phyloP scores from a whole-genome alignment of 2,329 filamentous ascomycete genomes.

The Emmonsiellopsis sp. region DNA sequence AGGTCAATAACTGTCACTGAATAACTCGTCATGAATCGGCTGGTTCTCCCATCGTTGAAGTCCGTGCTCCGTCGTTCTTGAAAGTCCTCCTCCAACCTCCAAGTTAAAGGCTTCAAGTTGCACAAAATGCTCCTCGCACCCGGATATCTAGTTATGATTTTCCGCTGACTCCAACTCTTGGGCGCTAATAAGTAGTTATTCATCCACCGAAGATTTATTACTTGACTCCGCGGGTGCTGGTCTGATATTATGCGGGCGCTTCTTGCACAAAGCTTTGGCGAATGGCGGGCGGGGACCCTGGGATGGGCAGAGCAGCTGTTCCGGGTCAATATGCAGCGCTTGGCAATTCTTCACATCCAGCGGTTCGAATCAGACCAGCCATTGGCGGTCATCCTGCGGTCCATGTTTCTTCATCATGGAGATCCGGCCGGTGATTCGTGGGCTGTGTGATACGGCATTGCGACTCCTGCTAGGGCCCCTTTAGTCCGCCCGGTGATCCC shows the following conservation, averaged over 20 bases:
- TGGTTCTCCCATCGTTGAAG: too few relatives aligned
- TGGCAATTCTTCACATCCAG: background rate
- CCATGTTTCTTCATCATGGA: background rate
- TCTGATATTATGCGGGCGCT: background rate
- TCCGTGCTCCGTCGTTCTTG: too few relatives aligned
- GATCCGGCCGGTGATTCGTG: background rate
- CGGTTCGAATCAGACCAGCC: background rate
- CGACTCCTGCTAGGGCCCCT: background rate
- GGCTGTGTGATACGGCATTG: background rate
- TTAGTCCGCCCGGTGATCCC: background rate
- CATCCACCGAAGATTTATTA: background rate
- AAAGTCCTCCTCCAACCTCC: too few relatives aligned
- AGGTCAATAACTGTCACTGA: too few relatives aligned
- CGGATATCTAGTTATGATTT: too few relatives aligned
- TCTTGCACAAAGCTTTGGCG: background rate
- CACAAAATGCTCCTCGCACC: too few relatives aligned
- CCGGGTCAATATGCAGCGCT: background rate
- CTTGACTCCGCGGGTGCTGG: too few relatives aligned
- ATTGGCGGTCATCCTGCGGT: background rate
- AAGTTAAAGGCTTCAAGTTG: too few relatives aligned
- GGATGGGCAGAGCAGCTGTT: too few relatives aligned
- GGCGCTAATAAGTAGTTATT: background rate
- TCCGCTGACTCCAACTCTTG: slow-evolving; percentile 14
- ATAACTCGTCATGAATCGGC: too few relatives aligned
- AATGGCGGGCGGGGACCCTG: background rate